Evolutionary conservation across 306 rosid genomes (phyloP), one percentile per base, ranked within the genome.

Genomic region (Trifolium pratense): DNA sequence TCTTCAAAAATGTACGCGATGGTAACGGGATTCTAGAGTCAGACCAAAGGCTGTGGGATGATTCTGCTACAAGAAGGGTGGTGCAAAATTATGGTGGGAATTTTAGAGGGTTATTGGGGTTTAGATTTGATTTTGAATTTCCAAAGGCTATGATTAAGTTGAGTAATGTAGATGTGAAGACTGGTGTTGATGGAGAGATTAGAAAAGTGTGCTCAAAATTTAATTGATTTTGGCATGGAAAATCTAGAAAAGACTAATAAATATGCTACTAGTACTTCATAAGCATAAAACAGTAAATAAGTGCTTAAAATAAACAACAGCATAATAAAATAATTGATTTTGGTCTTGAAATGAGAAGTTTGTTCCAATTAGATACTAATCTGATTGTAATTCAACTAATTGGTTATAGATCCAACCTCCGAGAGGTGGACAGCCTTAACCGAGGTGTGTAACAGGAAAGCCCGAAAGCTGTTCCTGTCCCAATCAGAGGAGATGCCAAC

Each of bases 31-130:
- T 91, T 68, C 66, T 91, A 32, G 52, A 79, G 32, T 92, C 96
- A 1, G 97, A 90, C 16, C 94, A 88, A 76, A 81, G 92, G 84
- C 81, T 92, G 3, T 88, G 89, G 91, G 89, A 83, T 21, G 88
- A 87, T 37, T 53, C 82, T 26, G 48, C 52, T 14, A 85, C 92
- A 0, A 64, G 66, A 18, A 77, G 37, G 37, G 67, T 86, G 43
- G 87, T 87, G 48, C 75, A 87, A 51, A 84, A 80, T 8, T 89
- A 89, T 83, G 97, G 83, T 1, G 91, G 95, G 7, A 84, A 10
- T 34, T n/a, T 86, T 17, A 79, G 88, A 78, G 91, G 89, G 40
- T 42, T 89, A 3, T 32, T 89, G 13, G 92, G 97, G 15, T 70
- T 91, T 20, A 85, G 89, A 78, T 92, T 85, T 79, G 79, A 82